Evolutionary conservation across 1,284 basidiomycete genomes (phyloP), one percentile per base, ranked within the genome.

Genomic region (Ustilago nuda): DNA sequence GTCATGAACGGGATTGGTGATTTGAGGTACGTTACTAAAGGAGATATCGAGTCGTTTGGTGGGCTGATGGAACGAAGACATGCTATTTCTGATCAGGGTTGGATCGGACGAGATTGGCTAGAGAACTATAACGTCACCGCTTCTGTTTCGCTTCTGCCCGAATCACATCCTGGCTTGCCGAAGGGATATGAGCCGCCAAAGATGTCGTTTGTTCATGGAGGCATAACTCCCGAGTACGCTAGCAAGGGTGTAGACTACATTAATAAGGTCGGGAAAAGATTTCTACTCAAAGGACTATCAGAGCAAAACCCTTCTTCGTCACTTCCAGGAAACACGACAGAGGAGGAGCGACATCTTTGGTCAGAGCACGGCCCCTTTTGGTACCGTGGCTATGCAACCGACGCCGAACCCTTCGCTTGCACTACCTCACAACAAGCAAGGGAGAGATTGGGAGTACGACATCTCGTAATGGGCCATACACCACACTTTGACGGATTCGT

Each of bases 11-110:
- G 82, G 0, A 54, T 87, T 33, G 79, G 81, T 8, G 87, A 88
- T 67, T 87, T 86, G 87, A 64, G 87, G 1, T 88, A 87, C 39
- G 87, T 88, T 7, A 87, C 86, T 0, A 56, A 66, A 11, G 84
- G 84, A 11, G 87, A 88, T 63, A 82, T 87, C 4, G 73, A 72
- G 5, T 81, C 82, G 8, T 87, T 86, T 35, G 83, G 86, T 12
- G 84, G 83, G 0, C 23, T 53, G 0, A 39, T 65, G 2, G 73
- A 52, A 19, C 69, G 84, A 7, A 32, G 82, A 1, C 13, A 58
- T 0, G 82, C 80, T 30, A 80, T 86, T 61, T 73, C 80, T 83
- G 12, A 86, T 83, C 7, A 92, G 3, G 84, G 84, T 13, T 85
- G 84, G 84, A 72, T 85, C 12, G 84, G 84, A 0, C 41, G 61